These are phyloP conservation scores for Trichophyton mentagrophytes DNA, from an alignment of 2,329 filamentous ascomycete species.

Conservation along the genomic window DNA sequence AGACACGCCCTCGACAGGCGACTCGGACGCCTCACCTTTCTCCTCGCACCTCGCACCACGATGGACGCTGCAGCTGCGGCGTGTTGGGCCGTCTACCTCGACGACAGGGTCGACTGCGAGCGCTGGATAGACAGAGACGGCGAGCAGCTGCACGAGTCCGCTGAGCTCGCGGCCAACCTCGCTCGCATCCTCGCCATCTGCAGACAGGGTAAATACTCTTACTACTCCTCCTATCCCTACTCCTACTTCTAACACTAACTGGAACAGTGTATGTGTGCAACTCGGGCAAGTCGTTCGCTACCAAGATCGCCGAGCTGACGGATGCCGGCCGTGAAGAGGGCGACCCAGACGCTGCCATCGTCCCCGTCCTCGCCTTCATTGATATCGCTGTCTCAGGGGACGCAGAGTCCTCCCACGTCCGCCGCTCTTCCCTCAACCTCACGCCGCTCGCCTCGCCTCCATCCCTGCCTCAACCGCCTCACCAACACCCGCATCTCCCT, in stretches of 20 bases:
- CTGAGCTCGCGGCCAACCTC: conserved; percentile 37
- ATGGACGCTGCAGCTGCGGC: conserved; percentile 26
- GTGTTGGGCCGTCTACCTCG: conserved; percentile 35
- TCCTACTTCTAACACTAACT: conserved; percentile 3
- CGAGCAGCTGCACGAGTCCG: conserved; percentile 26
- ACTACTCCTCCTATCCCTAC: too few relatives aligned
- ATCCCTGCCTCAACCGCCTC: conserved; percentile 15
- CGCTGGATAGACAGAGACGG: conserved; percentile 30
- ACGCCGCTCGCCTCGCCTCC: conserved; percentile 17
- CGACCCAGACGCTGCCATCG: conserved; percentile 27
- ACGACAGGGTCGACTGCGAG: conserved; percentile 33
- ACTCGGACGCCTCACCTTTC: not conserved
- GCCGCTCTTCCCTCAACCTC: conserved; percentile 13
- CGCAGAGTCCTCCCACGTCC: conserved; percentile 16
- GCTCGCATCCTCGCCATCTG: conserved; percentile 39
- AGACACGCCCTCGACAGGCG: not conserved
- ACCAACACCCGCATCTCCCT: conserved; percentile 1
- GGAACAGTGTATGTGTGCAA: conserved; percentile 42
- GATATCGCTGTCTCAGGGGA: conserved; percentile 37
- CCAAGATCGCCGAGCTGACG: conserved; percentile 40
- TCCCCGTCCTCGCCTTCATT: conserved; percentile 45
- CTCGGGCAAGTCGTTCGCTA: conserved; percentile 40
- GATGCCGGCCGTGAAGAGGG: conserved; percentile 26
- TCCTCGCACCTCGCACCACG: conserved; percentile 6
- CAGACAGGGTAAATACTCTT: conserved; percentile 34